Evolutionary conservation across 495 filamentous ascomycete genomes (phyloP).

Genomic region (Podospora australis): DNA sequence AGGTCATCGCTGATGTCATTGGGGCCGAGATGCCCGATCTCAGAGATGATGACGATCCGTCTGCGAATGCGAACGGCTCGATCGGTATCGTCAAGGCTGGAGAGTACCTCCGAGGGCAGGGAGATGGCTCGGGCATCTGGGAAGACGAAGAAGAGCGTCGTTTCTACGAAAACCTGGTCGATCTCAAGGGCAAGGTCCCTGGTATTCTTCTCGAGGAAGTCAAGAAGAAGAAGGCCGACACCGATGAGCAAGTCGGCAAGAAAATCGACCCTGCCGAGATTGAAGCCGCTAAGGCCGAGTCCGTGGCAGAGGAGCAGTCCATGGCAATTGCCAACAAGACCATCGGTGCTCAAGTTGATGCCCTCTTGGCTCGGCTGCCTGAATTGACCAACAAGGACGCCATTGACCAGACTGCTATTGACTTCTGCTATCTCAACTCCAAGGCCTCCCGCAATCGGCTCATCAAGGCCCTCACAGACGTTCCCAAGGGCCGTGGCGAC

Average conservation of each 20-base stretch:
- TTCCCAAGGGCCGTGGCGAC: conserved; percentile 88
- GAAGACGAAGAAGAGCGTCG: conserved; percentile 97
- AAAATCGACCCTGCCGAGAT: conserved; percentile 42
- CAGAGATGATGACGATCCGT: conserved; percentile 68
- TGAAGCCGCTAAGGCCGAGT: conserved; percentile 41
- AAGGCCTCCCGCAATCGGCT: conserved; percentile 94
- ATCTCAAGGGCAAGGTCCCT: conserved; percentile 92
- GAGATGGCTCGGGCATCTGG: conserved; percentile 95
- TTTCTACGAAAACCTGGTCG: conserved; percentile 94
- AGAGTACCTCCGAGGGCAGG: conserved; percentile 84
- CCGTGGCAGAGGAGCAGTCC: conserved; percentile 70
- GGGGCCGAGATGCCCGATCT: conserved; percentile 93
- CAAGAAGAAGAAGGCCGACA: conserved; percentile 92
- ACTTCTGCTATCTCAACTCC: conserved; percentile 97
- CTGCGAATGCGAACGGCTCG: conserved; percentile 56
- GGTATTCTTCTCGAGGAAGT: conserved; percentile 86
- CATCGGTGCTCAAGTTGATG: conserved; percentile 93
- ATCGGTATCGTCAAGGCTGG: conserved; percentile 93
- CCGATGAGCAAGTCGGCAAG: conserved; percentile 61
- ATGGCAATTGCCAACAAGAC: conserved; percentile 96
- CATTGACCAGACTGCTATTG: conserved; percentile 84
- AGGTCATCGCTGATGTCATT: conserved; percentile 80
- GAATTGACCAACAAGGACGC: conserved; percentile 87
- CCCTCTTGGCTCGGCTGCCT: conserved; percentile 76
- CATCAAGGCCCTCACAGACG: conserved; percentile 86